Evolutionary conservation across 257 asterid genomes (phyloP), one percentile per base, ranked within the genome.

Genomic region (Striga asiatica): DNA sequence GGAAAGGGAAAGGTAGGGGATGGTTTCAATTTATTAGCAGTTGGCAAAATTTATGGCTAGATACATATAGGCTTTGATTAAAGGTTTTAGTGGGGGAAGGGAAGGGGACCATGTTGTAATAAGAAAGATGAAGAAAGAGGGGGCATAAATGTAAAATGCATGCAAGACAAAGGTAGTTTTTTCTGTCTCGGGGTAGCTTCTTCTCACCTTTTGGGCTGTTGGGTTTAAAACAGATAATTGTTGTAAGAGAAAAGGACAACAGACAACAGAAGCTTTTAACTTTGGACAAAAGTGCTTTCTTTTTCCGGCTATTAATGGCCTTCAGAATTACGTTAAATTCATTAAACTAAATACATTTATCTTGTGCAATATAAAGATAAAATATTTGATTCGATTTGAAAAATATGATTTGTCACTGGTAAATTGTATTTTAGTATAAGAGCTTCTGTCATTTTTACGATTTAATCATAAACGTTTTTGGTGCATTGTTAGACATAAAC

Each of bases 111-210:
- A 73, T 69, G 51, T 64, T 35, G 48, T 31, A 29, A 18, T 38
- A 20, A 8, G 34, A 50, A 38, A 55, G 27, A 45, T 35, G 67
- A 50, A 56, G 66, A 56, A 50, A 64, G 54, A 65, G 69, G 61
- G 77, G 80, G 74, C 66, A 74, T 52, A 75, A 29, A 74, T 68
- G 74, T 54, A 76, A n/a, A 74, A 45, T 82, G 76, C 76, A 79
- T 78, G 87, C 75, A 77, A 76, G 80, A 79, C 85, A 88, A 81
- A 78, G 77, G 79, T 53, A 24, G 73, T 63, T 76, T n/a, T n/a
- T 9, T 71, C 74, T 71, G 78, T 70, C 75, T 68, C 39, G 69
- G 46, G 85, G 71, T 72, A 66, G 71, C 61, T 73, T 63, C 23
- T 61, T 66, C 68, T 70, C 76, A 45, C 69, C 69, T 73, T 64